Base-by-base conservation (phyloP, 768 basidiomycete genomes). In the Exidia glandulosa region DNA sequence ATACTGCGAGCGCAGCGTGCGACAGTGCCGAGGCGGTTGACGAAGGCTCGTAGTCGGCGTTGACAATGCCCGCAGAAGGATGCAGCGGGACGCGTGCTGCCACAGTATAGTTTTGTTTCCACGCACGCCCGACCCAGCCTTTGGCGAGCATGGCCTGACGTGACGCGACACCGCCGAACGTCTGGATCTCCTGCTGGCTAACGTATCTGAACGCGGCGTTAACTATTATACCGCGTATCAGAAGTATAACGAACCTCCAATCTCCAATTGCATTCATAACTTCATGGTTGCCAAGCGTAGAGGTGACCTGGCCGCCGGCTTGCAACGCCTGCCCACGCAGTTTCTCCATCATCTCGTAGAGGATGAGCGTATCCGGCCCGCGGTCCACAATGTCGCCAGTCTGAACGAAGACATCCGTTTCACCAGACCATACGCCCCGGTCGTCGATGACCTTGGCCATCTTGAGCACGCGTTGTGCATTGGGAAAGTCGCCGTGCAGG, bases 331-430 rank as follows among this genome's bases (percentile, higher is more conserved):
- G 84, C 7, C 73, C 79, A 29, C 94, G 83, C 6, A 99, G 77
- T 37, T 73, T 73, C 61, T 94, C 92, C 85, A 98, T 90, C 81
- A 87, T 86, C 31, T 75, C 67, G 70, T 90, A 98, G 10, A 98
- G 76, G 41, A 81, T 78, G 58, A 95, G 90, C 0, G 94, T 95
- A 72, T 96, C 94, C 54, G 88, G 87, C 1, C 94, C 94, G 64
- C 93, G 90, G 73, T 96, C 94, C 59, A 97, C 89, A 32, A 96
- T 94, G 72, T 97, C 94, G 2, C 94, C 94, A 0, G 94, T 96
- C 75, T 98, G 95, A 19, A 96, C 93, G 60, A 97, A 85, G 52
- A 87, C 84, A 67, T 93, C 88, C 1, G 87, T 81, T 31, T 87
- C 76, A 3, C 89, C 92, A 2, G 83, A 81, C 95, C 95, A 98